phyloP scores from a whole-genome alignment of 2,329 filamentous ascomycete species.

The Tricladium varicosporioides region DNA sequence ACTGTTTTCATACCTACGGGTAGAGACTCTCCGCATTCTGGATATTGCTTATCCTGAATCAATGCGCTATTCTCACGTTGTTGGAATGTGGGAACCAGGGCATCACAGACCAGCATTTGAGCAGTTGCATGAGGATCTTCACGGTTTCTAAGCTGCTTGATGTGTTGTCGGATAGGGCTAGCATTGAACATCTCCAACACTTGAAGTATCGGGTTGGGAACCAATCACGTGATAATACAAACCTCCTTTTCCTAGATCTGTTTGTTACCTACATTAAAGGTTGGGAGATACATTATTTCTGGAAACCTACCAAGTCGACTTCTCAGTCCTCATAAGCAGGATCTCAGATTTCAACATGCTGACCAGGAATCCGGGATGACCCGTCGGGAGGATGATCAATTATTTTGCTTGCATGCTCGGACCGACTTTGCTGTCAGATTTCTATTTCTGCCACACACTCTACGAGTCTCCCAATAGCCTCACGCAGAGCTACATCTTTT shows the following conservation, averaged over 20 bases:
- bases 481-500: neutral
- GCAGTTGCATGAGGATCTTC: neutral
- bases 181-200: neutral
- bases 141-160: neutral
- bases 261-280: neutral
- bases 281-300: neutral
- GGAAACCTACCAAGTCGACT: neutral
- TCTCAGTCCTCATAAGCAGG: neutral
- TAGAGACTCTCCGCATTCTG: slow-evolving; percentile 8
- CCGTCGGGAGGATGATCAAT: neutral
- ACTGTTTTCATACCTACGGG: slow-evolving; percentile 3
- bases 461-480: neutral
- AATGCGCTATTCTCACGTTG: neutral
- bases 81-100: neutral
- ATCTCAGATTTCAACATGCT: neutral
- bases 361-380: neutral
- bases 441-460: neutral
- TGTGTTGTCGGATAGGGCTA: neutral
- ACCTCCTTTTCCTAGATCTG: no score
- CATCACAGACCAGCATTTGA: neutral
- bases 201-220: neutral
- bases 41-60: neutral
- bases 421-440: neutral
- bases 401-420: neutral
- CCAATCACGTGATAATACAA: neutral